Conservation (phyloP, 1,284 basidiomycete genomes). For the Rhodotorula glutinis region DNA sequence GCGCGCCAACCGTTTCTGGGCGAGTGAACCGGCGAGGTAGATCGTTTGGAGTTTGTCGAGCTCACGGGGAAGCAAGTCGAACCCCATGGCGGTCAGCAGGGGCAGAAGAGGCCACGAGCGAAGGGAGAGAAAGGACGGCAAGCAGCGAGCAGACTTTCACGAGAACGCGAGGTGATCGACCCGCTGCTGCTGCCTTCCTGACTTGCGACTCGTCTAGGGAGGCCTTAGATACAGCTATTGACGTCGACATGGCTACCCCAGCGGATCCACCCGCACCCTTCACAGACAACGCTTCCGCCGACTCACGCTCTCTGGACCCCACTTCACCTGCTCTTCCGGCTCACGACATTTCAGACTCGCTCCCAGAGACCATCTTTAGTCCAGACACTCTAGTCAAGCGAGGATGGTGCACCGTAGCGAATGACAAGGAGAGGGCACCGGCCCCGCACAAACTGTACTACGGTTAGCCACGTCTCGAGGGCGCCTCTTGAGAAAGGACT, state of each 20-base stretch:
- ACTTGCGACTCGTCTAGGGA: no score
- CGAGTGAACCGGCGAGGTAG: constrained; percentile 71
- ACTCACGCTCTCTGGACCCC: no score
- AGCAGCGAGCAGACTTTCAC: no score
- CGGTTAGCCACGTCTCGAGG: constrained; percentile 17
- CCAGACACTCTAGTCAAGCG: constrained; percentile 10
- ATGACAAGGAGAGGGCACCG: background rate
- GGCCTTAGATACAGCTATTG: no score
- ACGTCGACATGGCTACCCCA: background rate
- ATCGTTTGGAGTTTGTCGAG: constrained; percentile 51
- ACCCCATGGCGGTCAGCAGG: background rate
- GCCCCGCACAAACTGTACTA: constrained; percentile 38
- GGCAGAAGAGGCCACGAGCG: no score
- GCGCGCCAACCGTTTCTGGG: constrained; percentile 89
- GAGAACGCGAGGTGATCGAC: no score
- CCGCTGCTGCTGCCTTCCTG: no score
- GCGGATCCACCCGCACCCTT: background rate
- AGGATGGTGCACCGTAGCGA: constrained; percentile 19
- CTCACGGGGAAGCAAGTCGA: constrained; percentile 43
- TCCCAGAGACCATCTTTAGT: constrained; percentile 11
- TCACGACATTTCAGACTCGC: background rate
- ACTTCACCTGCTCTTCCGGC: no score
- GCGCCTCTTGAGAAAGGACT: background rate
- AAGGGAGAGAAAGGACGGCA: no score
- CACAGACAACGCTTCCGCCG: no score